Evolutionary conservation across 169 alveolate genomes (phyloP).

Genomic region (Pseudocohnilembus persalinus): DNA sequence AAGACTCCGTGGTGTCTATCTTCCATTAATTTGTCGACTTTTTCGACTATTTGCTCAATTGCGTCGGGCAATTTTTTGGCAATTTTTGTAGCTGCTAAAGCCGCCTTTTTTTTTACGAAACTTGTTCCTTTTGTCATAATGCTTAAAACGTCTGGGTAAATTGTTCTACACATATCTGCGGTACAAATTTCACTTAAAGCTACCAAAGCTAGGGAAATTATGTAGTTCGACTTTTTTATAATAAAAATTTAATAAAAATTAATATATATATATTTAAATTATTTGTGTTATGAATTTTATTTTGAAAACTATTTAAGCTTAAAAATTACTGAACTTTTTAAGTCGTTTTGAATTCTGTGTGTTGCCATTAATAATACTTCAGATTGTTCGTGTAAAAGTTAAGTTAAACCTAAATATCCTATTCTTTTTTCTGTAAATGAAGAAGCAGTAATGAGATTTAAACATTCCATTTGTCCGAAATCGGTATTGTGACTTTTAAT

Average conservation of each 20-base stretch:
- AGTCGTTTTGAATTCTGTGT: constrained; percentile 96
- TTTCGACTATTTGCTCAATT: constrained; percentile 86
- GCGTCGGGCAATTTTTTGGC: constrained; percentile 85
- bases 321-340: constrained; percentile 78
- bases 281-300: not conserved
- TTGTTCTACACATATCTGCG: constrained; percentile 96
- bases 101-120: constrained; percentile 96
- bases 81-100: constrained; percentile 85
- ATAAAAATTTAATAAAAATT: no score
- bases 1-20: constrained; percentile 98
- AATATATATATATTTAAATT: no score
- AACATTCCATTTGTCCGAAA: constrained; percentile 98
- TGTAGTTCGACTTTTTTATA: constrained; percentile 63
- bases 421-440: constrained; percentile 95
- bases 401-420: constrained; percentile 97
- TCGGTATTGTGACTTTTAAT: constrained; percentile 95
- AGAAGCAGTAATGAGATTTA: constrained; percentile 95
- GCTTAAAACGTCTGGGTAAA: constrained; percentile 90
- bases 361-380: constrained; percentile 98
- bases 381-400: constrained; percentile 96
- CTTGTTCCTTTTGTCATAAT: constrained; percentile 93
- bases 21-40: constrained; percentile 87
- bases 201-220: constrained; percentile 97
- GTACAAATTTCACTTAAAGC: constrained; percentile 98
- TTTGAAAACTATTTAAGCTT: not conserved